A percentile compares a stretch with the other conserved stretches of the same genome.
phyloP scores from a whole-genome alignment of 1,284 basidiomycete species.

The Retiboletus flavoniger region DNA sequence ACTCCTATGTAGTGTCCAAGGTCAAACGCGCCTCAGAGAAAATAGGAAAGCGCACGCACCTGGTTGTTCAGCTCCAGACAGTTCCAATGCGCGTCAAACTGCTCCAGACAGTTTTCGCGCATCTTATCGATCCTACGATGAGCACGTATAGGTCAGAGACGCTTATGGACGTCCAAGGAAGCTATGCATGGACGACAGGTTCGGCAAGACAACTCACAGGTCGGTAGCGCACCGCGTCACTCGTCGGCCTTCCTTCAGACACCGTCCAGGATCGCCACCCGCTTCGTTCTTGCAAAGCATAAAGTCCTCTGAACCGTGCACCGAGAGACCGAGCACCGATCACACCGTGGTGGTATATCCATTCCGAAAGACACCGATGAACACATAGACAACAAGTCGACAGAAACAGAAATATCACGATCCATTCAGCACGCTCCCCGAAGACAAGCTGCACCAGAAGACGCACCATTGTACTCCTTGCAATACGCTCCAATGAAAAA shows the following conservation, averaged over 20 bases:
- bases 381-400: not conserved
- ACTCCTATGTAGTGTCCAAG: conserved; percentile 52
- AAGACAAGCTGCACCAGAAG: not conserved
- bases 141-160: not conserved
- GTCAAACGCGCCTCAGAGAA: not conserved
- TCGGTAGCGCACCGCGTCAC: conserved; percentile 96
- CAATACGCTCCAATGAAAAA: conserved; percentile 98
- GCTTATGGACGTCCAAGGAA: not conserved
- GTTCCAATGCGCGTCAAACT: conserved; percentile 93
- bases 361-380: conserved; percentile 1
- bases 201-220: conserved; percentile 60
- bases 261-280: conserved; percentile 82
- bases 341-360: not conserved
- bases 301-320: conserved; percentile 80
- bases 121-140: conserved; percentile 84
- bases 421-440: conserved; percentile 2
- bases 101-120: conserved; percentile 85
- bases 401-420: not conserved
- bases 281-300: conserved; percentile 98
- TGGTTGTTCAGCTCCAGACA: conserved; percentile 97
- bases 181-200: not conserved
- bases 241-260: conserved; percentile 92
- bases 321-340: not conserved
- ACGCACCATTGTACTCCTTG: conserved; percentile 94
- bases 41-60: conserved; percentile 42